Percentiles rank a stretch among this genome's conserved stretches.
phyloP scores from a whole-genome alignment of 345 rosid genomes.

The Brassica incana region DNA sequence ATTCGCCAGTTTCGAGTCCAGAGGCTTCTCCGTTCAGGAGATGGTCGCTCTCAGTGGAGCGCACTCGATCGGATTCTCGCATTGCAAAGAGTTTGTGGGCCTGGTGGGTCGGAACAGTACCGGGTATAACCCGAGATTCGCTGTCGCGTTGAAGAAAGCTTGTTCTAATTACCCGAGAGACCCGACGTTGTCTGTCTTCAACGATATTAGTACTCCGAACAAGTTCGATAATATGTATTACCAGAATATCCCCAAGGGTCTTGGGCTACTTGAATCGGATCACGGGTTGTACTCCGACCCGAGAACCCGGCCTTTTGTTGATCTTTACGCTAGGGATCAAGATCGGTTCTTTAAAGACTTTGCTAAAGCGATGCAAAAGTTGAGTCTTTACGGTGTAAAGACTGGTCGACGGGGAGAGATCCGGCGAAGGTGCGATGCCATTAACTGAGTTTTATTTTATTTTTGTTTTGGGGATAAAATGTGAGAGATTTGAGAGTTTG shows the following conservation, averaged over 20 bases:
- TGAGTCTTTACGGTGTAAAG: slow-evolving; percentile 63
- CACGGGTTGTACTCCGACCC: slow-evolving; percentile 59
- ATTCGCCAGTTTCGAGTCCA: slow-evolving; percentile 52
- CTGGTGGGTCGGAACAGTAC: slow-evolving; percentile 46
- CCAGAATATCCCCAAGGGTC: slow-evolving; percentile 74
- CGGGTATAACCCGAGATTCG: slow-evolving; percentile 70
- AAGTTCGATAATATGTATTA: slow-evolving; percentile 79
- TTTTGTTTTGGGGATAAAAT: slow-evolving; percentile 3
- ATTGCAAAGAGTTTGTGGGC: slow-evolving; percentile 71
- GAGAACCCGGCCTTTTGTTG: slow-evolving; percentile 66
- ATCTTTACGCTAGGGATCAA: slow-evolving; percentile 66
- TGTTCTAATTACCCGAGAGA: slow-evolving; percentile 60
- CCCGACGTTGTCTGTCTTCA: slow-evolving; percentile 76
- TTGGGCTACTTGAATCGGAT: slow-evolving; percentile 79
- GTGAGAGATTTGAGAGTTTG: slow-evolving; percentile 17
- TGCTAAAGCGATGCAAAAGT: slow-evolving; percentile 77
- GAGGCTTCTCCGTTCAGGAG: slow-evolving; percentile 71
- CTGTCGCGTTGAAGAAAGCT: slow-evolving; percentile 57
- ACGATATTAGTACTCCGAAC: slow-evolving; percentile 78
- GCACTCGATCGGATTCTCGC: slow-evolving; percentile 91
- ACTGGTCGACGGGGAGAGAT: slow-evolving; percentile 91
- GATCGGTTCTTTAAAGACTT: slow-evolving; percentile 66
- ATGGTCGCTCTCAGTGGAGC: slow-evolving; percentile 91
- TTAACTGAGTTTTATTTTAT: slow-evolving; percentile 47
- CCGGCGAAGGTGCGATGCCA: slow-evolving; percentile 84